Evolutionary conservation across 2,329 filamentous ascomycete genomes (phyloP), one percentile per base, ranked within the genome.

Genomic region (Exophiala oligosperma): DNA sequence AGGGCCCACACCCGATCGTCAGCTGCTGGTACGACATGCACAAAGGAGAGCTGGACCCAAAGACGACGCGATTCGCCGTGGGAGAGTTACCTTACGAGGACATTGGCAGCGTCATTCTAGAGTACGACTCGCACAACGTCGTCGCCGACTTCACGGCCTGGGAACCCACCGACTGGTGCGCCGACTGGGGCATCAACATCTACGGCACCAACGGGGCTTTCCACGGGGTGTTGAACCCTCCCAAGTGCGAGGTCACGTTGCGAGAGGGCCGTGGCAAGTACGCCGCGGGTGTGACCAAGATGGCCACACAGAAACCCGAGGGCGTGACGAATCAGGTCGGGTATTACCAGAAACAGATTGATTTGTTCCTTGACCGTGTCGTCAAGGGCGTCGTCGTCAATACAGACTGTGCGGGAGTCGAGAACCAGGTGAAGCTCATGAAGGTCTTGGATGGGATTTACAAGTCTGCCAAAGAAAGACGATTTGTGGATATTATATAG

Each of bases 21-120:
- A 51, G 32, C 49, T 51, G 49, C 49, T 51, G 29, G 29, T 51
- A 51, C 32, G 49, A 51, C 49, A 51, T 51, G 49, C 49, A 51
- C 35, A 23, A 23, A n/a, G 49, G 38, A n/a, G 35, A 40, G 41
- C 49, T 51, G 32, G 49, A 51, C 23, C 49, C 49, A 6, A 21
- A 6, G 14, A 51, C 49, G 29, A 51, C 49, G 14, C 29, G 21
- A 21, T 51, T 23, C 24, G 29, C 29, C 9, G 49, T 51, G 8
- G 49, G 49, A 5, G 29, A 51, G 17, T n/a, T 51, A 32, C 49
- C 49, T 17, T 51, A 51, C 49, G 49, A 51, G 32, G 49, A 51
- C 32, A 40, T 51, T 35, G 49, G 35, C 29, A 51, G 49, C 49
- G 49, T 51, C 7, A 51, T 51, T 23, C 49, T 51, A 32, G 49